Evolutionary conservation across 1,284 basidiomycete species (phyloP), one percentile per base, ranked within the genome.

Genomic region (Inonotus hispidus): DNA sequence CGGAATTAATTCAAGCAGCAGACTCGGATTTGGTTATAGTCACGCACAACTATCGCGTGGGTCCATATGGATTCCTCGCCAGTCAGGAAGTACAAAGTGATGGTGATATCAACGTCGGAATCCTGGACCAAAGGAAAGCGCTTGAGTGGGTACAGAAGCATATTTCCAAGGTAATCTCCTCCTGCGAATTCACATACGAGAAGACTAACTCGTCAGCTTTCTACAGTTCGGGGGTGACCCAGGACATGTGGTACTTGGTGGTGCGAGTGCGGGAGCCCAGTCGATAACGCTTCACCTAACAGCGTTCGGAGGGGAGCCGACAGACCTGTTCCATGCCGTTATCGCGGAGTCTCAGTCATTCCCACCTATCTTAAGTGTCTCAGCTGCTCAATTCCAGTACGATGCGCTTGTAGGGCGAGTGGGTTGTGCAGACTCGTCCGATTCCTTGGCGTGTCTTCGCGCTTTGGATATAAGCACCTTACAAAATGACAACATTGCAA

Each of bases 191-290:
- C 13, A 37, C 39, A 25, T 49, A 25, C 5, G 11, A 25, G 1
- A 43, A 29, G 16, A 41, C 41, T 29, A 41, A 35, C 21, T 53
- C 14, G 13, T 13, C 11, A 8, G 13, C 25, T 16, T 41, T 23
- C 1, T 61, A 67, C 29, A 75, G 14, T 90, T 91, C 65, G 88
- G 85, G 5, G 87, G 89, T 2, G 75, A 89, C 66, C 77, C 80
- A 6, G 59, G 54, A 2, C 72, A 74, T 53, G 81, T 84, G 5
- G 85, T 83, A 0, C 83, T 86, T 67, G 82, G 83, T 63, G 86
- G 85, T 1, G 74, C 88, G 66, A 84, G 82, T 62, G 85, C 84
- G 0, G 86, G 85, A 8, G 82, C 77, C 0, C 72, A 77, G 39
- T 82, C 80, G 1, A 75, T 85, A 10, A 79, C 81, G 64, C 70